These are phyloP conservation scores for Debaryomyces udenii DNA, from an alignment of 1,139 yeast genomes.

Conservation along the genomic window DNA sequence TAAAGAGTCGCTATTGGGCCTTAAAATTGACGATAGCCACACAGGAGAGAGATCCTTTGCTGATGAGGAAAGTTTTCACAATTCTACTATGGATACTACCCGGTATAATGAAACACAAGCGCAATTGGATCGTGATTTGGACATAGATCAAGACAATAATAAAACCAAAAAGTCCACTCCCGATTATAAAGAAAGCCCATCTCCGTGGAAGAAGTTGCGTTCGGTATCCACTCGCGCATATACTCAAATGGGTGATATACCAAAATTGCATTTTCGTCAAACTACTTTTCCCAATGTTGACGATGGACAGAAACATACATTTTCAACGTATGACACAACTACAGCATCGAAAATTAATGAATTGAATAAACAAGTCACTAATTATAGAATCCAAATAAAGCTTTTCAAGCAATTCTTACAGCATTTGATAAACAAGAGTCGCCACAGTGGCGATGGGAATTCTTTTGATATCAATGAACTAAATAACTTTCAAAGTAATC, in stretches of 20 bases:
- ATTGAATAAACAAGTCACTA: constrained; percentile 42
- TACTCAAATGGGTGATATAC: constrained; percentile 12
- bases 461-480: constrained; percentile 27
- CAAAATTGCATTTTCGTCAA: constrained; percentile 15
- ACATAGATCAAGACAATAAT: constrained; percentile 20
- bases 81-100: constrained; percentile 24
- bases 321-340: constrained; percentile 8
- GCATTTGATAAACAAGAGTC: constrained; percentile 34
- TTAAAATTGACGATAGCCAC: constrained; percentile 14
- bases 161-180: constrained; percentile 13
- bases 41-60: not conserved
- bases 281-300: constrained; percentile 5
- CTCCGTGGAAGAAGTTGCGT: constrained; percentile 40
- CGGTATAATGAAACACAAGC: constrained; percentile 31
- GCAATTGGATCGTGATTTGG: constrained; percentile 36
- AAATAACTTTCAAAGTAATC: constrained; percentile 26
- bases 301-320: constrained; percentile 1
- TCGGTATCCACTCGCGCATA: constrained; percentile 19
- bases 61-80: constrained; percentile 6
- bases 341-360: constrained; percentile 30
- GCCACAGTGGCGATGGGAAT: constrained; percentile 14
- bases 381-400: constrained; percentile 47
- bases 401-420: constrained; percentile 47
- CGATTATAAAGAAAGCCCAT: constrained; percentile 6
- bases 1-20: constrained; percentile 24